These are phyloP conservation scores for Sordaria brevicollis DNA, from an alignment of 495 filamentous ascomycete genomes.

Conservation along the genomic window DNA sequence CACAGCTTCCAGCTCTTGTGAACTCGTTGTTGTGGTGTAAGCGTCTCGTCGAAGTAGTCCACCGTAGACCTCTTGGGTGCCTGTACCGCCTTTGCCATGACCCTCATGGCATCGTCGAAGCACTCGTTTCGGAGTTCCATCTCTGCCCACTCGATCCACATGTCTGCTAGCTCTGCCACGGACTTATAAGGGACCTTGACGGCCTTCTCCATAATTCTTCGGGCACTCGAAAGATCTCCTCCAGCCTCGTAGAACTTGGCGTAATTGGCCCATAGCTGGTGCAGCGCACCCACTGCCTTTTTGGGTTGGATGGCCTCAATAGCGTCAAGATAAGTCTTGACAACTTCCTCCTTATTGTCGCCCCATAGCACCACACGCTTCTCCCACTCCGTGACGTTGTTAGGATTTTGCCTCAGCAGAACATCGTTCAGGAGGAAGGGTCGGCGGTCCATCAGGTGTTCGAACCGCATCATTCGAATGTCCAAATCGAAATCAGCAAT, in stretches of 20 bases:
- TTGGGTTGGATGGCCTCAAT: slow-evolving; percentile 89
- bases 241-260: slow-evolving; percentile 95
- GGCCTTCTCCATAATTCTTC: slow-evolving; percentile 94
- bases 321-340: slow-evolving; percentile 90
- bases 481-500: slow-evolving; percentile 92
- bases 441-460: slow-evolving; percentile 93
- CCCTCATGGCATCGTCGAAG: slow-evolving; percentile 84
- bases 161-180: slow-evolving; percentile 88
- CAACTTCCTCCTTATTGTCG: slow-evolving; percentile 81
- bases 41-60: slow-evolving; percentile 94
- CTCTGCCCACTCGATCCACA: slow-evolving; percentile 98
- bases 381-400: slow-evolving; percentile 96
- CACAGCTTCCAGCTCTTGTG: slow-evolving; percentile 99
- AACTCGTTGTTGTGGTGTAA: slow-evolving; percentile 89
- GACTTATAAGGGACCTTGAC: slow-evolving; percentile 96
- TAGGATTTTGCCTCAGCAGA: slow-evolving; percentile 85
- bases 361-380: slow-evolving; percentile 94
- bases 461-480: slow-evolving; percentile 95
- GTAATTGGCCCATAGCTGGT: slow-evolving; percentile 94
- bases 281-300: slow-evolving; percentile 88
- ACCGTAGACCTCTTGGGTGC: slow-evolving; percentile 90
- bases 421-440: slow-evolving; percentile 98
- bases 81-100: slow-evolving; percentile 96
- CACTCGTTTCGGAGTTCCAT: slow-evolving; percentile 94
- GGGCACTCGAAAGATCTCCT: slow-evolving; percentile 72